Percentiles rank a stretch among this genome's conserved stretches.
phyloP scores from a whole-genome alignment of 1,284 basidiomycete genomes.

The Fomitopsis schrenkii region DNA sequence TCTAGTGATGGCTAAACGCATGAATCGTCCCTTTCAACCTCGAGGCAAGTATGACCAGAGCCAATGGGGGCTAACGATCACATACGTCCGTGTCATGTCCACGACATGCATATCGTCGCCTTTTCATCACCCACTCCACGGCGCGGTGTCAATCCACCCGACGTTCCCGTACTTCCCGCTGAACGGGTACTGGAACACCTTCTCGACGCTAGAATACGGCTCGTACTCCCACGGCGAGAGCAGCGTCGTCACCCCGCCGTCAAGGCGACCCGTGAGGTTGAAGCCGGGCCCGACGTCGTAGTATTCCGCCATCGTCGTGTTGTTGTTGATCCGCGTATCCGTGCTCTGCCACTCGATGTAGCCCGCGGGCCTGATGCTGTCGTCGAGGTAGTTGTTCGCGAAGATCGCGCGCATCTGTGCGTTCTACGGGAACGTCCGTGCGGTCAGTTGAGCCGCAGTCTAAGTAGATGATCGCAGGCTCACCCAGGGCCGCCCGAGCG shows the following conservation, averaged over 20 bases:
- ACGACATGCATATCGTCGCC: not conserved
- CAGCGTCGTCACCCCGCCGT: constrained; percentile 1
- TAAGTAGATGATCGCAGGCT: not conserved
- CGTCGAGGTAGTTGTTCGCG: constrained; percentile 4
- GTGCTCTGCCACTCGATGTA: constrained; percentile 4
- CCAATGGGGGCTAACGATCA: too few relatives aligned
- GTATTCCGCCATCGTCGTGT: constrained; percentile 8
- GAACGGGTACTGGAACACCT: constrained; percentile 6
- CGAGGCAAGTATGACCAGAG: not conserved
- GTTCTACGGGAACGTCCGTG: not conserved
- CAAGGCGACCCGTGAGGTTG: constrained; percentile 3
- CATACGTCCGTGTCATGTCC: too few relatives aligned
- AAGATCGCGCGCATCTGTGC: constrained; percentile 6
- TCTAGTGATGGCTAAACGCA: too few relatives aligned
- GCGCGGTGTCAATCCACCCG: constrained; percentile 3
- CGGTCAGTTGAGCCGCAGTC: not conserved
- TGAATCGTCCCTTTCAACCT: not conserved
- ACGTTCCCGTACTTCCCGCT: constrained; percentile 2
- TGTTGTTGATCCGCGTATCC: constrained; percentile 3
- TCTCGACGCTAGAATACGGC: constrained; percentile 3
- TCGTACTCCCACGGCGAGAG: constrained; percentile 5
- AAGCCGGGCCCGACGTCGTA: constrained; percentile 4
- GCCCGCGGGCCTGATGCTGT: constrained; percentile 2
- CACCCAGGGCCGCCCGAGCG: constrained; percentile 8
- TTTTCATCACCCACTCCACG: not conserved